Base-by-base conservation (phyloP, 2,329 filamentous ascomycete genomes). In the Bretziella fagacearum region DNA sequence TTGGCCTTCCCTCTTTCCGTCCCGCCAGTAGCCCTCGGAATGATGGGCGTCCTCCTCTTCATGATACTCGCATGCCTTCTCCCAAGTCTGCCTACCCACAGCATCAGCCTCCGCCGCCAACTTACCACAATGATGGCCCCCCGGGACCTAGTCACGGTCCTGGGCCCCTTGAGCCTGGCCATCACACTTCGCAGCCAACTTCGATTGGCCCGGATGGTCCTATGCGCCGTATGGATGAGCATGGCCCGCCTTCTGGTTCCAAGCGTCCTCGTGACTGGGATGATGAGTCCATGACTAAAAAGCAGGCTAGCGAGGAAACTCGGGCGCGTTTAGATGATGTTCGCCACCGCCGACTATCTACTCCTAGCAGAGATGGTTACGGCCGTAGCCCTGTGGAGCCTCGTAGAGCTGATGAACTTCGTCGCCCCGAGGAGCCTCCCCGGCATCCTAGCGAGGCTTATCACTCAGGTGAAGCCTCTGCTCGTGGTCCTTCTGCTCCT, bases 211-310 rank as follows among this genome's bases (percentile, higher is more conserved):
- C 80, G 40, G 81, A 89, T 57, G 72, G 74, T 50, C 73, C 75
- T 20, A 69, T 74, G 51, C 80, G 70, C 48, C 62, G 64, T 46
- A 66, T 74, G 51, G 71, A 69, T 52, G 81, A 93, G 48, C 74
- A 86, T n/a, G 84, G 86, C 15, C 64, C 80, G 1, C 93, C 85
- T 30, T 81, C 84, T 8, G 74, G 74, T 3, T 77, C 81, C 49
- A 98, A 98, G 70, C 77, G 91, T 49, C 73, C 79, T 60, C 79
- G 87, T 42, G 91, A 96, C 57, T 95, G 91, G 87, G 91, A 96
- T 54, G 81, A 89, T 29, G 85, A 93, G 29, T 66, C 75, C 18
- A 65, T 77, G 3, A 69, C 71, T 37, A 93, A 95, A 67, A 95
- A 95, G 66, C 77, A 83, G 52, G 80, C 84, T 7, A 93, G 79